Conservation (phyloP, 1,284 basidiomycete genomes). For the Papiliotrema laurentii region DNA sequence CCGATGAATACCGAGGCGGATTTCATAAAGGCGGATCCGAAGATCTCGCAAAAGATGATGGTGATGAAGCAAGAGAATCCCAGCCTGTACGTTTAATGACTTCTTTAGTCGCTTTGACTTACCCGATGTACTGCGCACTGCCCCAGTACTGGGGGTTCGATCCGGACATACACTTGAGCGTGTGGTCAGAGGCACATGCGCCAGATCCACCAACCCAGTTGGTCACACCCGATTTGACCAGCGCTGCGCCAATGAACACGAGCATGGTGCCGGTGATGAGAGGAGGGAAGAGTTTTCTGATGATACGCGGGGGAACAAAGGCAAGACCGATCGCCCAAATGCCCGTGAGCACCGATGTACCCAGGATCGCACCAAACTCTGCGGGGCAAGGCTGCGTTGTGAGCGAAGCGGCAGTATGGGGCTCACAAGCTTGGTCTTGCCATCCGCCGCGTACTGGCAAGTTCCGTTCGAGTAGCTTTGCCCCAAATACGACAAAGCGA, state of each 20-base stretch:
- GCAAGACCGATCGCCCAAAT: slow-evolving; percentile 26
- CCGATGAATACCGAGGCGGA: slow-evolving; percentile 34
- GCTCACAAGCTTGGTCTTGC: slow-evolving; percentile 18
- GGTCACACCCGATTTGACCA: slow-evolving; percentile 26
- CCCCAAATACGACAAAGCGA: slow-evolving; percentile 8
- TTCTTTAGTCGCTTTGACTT: neutral
- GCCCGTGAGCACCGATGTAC: slow-evolving; percentile 25
- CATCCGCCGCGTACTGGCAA: slow-evolving; percentile 19
- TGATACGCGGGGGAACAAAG: slow-evolving; percentile 28
- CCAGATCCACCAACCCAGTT: slow-evolving; percentile 36
- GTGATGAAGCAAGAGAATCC: slow-evolving; percentile 27
- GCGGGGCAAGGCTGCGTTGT: slow-evolving; percentile 19
- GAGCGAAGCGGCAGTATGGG: neutral
- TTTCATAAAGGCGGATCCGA: slow-evolving; percentile 37
- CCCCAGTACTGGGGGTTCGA: slow-evolving; percentile 22
- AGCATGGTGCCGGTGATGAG: slow-evolving; percentile 34
- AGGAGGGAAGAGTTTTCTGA: slow-evolving; percentile 32
- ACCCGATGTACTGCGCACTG: slow-evolving; percentile 23
- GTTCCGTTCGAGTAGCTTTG: slow-evolving; percentile 25
- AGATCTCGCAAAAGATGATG: slow-evolving; percentile 25
- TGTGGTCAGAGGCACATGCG: slow-evolving; percentile 23
- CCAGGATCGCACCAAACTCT: slow-evolving; percentile 32
- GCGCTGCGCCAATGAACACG: slow-evolving; percentile 29
- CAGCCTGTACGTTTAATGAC: slow-evolving; percentile 6
- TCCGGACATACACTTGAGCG: slow-evolving; percentile 19